A percentile compares a stretch with the other conserved stretches of the same genome.
Conservation (phyloP, 495 filamentous ascomycete species). For the Tricharina praecox region DNA sequence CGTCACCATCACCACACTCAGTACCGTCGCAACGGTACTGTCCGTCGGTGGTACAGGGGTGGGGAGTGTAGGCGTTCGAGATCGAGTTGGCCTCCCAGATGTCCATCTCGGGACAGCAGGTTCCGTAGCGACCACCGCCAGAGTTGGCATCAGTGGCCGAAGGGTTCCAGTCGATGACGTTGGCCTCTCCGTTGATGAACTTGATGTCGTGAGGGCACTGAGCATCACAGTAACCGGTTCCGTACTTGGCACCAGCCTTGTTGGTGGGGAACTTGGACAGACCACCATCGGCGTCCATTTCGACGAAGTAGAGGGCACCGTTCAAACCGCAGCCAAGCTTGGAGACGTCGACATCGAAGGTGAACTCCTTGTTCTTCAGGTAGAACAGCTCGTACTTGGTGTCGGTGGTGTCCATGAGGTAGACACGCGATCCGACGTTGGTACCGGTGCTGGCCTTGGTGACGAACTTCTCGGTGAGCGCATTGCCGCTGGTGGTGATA, state of each 20-base stretch:
- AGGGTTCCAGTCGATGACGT: constrained; percentile 39
- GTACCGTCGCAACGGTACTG: constrained; percentile 38
- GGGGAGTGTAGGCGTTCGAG: constrained; percentile 42
- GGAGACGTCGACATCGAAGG: constrained; percentile 50
- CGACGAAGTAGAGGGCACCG: constrained; percentile 51
- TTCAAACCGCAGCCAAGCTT: constrained; percentile 53
- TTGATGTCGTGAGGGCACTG: constrained; percentile 49
- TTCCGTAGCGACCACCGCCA: constrained; percentile 41
- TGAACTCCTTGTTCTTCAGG: constrained; percentile 45
- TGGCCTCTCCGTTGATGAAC: constrained; percentile 52
- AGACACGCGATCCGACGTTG: constrained; percentile 45
- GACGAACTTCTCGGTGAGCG: constrained; percentile 40
- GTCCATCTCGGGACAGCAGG: constrained; percentile 61
- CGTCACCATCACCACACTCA: constrained; percentile 34
- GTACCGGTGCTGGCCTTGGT: constrained; percentile 27
- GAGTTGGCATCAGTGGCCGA: constrained; percentile 35
- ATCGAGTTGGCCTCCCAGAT: constrained; percentile 52
- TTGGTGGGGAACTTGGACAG: constrained; percentile 36
- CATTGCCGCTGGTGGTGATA: constrained; percentile 36
- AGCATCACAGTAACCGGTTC: constrained; percentile 63
- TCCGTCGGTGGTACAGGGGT: constrained; percentile 40
- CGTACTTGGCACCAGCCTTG: constrained; percentile 51
- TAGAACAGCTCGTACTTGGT: constrained; percentile 41
- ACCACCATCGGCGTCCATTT: constrained; percentile 50
- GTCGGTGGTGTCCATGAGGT: constrained; percentile 36